Base-by-base conservation (phyloP, 2,329 filamentous ascomycete species). In the Colletotrichum sp. region DNA sequence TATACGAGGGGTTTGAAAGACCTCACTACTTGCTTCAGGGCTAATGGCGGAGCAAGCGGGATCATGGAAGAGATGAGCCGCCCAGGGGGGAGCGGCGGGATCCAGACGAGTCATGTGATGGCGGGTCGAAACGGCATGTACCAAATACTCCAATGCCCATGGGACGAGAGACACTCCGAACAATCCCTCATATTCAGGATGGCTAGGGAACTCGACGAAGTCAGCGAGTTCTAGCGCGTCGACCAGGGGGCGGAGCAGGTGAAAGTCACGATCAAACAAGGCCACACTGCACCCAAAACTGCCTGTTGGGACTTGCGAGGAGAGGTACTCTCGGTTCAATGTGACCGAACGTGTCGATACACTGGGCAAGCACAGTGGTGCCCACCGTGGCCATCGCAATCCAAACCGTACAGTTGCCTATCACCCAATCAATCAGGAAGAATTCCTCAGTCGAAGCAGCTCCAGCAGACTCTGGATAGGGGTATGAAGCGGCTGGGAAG, bases 241-340 rank as follows among this genome's bases (percentile, higher is more conserved):
- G 57, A 25, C 30, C 36, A 32, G 61, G 62, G 16, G 69, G 52
- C 67, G 49, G 30, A 11, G 68, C 16, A 55, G 57, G 68, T n/a
- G 32, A 22, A 77, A 71, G 34, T n/a, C 27, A 67, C 2, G 25
- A 71, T 6, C 16, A 62, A 70, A 29, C 39, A 39, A 63, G 72
- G 62, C 72, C 75, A 55, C 87, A 86, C 77, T 88, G 84, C 78
- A 85, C 85, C 2, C 82, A 86, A 27, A 80, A 80, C 55, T 87
- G 86, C 78, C 80, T 88, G 22, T 79, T 82, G 13, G 85, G 85
- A 19, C 78, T 88, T 36, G 77, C 82, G 12, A 75, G 77, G 9
- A 79, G 82, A 44, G 77, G 77, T 11, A 29, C 75, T 4, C 81
- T 87, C 16, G 84, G 87, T 74, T 27, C 72, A 57, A 27, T 76